Conservation (phyloP, 2,329 filamentous ascomycete genomes). For the Myotisia sp. region DNA sequence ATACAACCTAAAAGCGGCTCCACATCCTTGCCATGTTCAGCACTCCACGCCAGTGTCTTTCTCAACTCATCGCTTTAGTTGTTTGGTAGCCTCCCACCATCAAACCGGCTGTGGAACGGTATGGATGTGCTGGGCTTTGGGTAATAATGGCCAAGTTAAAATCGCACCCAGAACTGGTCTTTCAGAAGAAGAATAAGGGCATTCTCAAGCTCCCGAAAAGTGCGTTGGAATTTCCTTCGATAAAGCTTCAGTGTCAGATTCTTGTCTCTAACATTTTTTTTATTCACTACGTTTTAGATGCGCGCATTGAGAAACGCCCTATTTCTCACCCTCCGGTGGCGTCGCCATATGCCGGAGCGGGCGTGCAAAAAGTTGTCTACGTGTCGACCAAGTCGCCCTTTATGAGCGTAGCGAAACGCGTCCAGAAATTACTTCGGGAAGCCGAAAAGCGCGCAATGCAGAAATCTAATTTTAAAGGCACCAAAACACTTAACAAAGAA, state of each 20-base stretch:
- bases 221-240: slow-evolving; percentile 12
- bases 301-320: slow-evolving; percentile 41
- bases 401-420: slow-evolving; percentile 45
- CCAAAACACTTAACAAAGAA: slow-evolving; percentile 20
- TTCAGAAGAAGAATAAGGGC: slow-evolving; percentile 26
- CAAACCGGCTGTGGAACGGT: not conserved
- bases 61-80: too few species aligned
- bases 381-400: slow-evolving; percentile 41
- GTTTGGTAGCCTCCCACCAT: too few species aligned
- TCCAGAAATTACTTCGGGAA: slow-evolving; percentile 40
- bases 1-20: too few species aligned
- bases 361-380: slow-evolving; percentile 42
- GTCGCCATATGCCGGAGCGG: slow-evolving; percentile 38
- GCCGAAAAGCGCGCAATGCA: slow-evolving; percentile 39
- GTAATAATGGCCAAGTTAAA: slow-evolving; percentile 9
- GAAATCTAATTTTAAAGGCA: slow-evolving; percentile 25
- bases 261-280: slow-evolving; percentile 1
- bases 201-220: slow-evolving; percentile 25
- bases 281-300: slow-evolving; percentile 21
- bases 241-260: too few species aligned
- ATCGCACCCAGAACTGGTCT: slow-evolving; percentile 18
- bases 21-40: too few species aligned
- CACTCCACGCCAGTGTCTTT: too few species aligned
- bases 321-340: slow-evolving; percentile 43
- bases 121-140: not conserved